A percentile compares a stretch with the other conserved stretches of the same genome.
These are phyloP conservation scores for Cadophora sp. DNA, from an alignment of 2,329 filamentous ascomycete species.

Conservation along the genomic window DNA sequence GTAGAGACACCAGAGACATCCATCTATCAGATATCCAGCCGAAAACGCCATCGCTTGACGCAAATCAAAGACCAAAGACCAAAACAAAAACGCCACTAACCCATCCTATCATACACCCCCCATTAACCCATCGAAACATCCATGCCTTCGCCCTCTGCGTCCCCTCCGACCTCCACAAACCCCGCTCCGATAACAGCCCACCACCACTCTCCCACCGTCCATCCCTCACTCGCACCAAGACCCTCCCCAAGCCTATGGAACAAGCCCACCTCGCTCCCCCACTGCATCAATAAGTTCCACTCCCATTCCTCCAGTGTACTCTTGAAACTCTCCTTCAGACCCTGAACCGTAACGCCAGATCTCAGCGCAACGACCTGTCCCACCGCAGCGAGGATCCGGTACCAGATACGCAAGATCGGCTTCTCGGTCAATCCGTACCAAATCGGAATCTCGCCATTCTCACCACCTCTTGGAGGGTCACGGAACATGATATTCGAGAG, in stretches of 20 bases:
- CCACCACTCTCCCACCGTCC: constrained; percentile 69
- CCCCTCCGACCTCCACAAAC: not conserved
- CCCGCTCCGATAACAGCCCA: constrained; percentile 61
- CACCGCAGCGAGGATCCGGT: constrained; percentile 66
- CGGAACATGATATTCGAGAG: constrained; percentile 46
- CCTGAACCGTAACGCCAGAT: constrained; percentile 60
- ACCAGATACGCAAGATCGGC: constrained; percentile 66
- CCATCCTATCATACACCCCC: constrained; percentile 3
- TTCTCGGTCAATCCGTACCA: constrained; percentile 75
- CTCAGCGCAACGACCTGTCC: constrained; percentile 68
- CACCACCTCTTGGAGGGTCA: constrained; percentile 50
- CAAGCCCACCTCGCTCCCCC: constrained; percentile 58
- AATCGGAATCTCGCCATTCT: constrained; percentile 63
- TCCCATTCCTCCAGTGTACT: constrained; percentile 70
- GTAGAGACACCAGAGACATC: not conserved
- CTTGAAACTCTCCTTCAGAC: constrained; percentile 61
- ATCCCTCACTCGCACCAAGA: constrained; percentile 47
- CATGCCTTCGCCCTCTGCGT: too few relatives aligned
- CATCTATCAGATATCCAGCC: constrained; percentile 2
- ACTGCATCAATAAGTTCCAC: constrained; percentile 62
- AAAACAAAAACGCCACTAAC: not conserved
- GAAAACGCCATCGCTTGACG: not conserved
- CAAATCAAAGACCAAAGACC: not conserved
- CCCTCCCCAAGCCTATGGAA: constrained; percentile 48
- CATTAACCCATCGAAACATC: not conserved